A percentile compares a stretch with the other conserved stretches of the same genome.
Conservation (phyloP, 1,284 basidiomycete genomes). For the Ustilago nuda region DNA sequence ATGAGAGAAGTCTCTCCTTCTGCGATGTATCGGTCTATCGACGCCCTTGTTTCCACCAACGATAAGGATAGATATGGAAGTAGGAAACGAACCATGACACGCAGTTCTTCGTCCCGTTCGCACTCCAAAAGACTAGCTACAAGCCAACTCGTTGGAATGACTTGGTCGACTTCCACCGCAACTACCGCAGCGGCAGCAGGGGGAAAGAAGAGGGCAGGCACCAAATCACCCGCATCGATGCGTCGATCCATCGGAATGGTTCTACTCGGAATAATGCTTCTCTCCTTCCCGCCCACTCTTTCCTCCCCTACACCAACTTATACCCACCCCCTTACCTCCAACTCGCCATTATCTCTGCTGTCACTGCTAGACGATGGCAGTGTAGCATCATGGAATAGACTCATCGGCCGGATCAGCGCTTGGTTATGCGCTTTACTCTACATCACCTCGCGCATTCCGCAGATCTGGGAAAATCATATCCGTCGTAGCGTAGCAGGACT, state of each 20-base stretch:
- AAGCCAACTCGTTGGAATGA: not conserved
- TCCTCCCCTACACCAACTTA: conserved; percentile 3
- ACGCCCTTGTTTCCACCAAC: conserved; percentile 9
- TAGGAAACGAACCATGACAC: conserved; percentile 19
- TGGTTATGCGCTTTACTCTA: conserved; percentile 68
- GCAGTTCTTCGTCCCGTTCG: conserved; percentile 27
- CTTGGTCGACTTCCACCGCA: not conserved
- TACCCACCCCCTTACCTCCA: not conserved
- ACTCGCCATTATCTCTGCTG: not conserved
- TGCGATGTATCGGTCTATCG: conserved; percentile 22
- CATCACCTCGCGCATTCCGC: conserved; percentile 68
- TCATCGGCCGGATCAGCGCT: conserved; percentile 62
- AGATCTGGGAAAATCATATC: conserved; percentile 67
- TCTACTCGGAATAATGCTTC: conserved; percentile 39
- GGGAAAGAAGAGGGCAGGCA: conserved; percentile 21
- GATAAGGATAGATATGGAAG: not conserved
- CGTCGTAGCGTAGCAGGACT: conserved; percentile 64
- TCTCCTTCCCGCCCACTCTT: conserved; percentile 17
- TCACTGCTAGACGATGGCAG: conserved; percentile 5
- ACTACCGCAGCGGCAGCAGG: not conserved
- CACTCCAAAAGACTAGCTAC: conserved; percentile 14
- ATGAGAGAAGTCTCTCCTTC: conserved; percentile 18
- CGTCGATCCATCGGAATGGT: conserved; percentile 46
- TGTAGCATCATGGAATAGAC: conserved; percentile 20
- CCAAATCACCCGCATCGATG: conserved; percentile 38